phyloP scores from a whole-genome alignment of 2,329 filamentous ascomycete species.

The Hymenoscyphus repandus region DNA sequence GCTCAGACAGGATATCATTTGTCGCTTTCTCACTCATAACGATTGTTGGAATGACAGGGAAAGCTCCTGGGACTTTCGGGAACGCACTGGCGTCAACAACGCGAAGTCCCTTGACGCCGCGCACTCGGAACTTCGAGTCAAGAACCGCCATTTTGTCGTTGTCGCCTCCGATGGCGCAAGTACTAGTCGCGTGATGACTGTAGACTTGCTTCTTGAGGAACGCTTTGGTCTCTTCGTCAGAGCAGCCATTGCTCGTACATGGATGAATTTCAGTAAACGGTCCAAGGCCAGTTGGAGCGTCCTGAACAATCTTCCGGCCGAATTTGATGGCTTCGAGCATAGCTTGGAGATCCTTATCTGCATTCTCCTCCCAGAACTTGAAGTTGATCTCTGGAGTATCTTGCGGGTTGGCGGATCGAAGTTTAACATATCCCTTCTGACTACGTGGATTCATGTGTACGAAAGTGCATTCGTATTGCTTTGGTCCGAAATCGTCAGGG shows the following conservation, averaged over 20 bases:
- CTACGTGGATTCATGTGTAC: constrained; percentile 7
- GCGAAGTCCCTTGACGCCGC: too few species aligned
- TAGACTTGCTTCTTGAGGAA: constrained; percentile 42
- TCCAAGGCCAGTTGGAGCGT: constrained; percentile 31
- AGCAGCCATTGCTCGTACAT: constrained; percentile 35
- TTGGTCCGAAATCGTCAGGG: constrained; percentile 4
- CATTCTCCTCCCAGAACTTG: constrained; percentile 46
- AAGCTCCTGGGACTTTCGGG: too few species aligned
- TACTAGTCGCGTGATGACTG: too few species aligned
- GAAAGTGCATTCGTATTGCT: constrained; percentile 8
- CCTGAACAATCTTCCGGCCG: constrained; percentile 19
- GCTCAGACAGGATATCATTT: too few species aligned
- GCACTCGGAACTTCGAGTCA: too few species aligned
- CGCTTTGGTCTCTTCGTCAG: constrained; percentile 37
- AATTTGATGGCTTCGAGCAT: constrained; percentile 35
- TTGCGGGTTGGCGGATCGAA: constrained; percentile 55
- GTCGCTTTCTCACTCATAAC: too few species aligned
- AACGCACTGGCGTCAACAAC: too few species aligned
- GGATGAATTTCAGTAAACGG: constrained; percentile 39
- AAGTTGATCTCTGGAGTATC: constrained; percentile 58
- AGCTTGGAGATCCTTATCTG: constrained; percentile 37
- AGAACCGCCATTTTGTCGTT: too few species aligned
- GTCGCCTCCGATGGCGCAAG: too few species aligned
- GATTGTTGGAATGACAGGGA: too few species aligned
- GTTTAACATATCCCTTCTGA: constrained; percentile 39